Base-by-base conservation (phyloP, 352 stramenopile species). In the Pythium vanterpoolii region DNA sequence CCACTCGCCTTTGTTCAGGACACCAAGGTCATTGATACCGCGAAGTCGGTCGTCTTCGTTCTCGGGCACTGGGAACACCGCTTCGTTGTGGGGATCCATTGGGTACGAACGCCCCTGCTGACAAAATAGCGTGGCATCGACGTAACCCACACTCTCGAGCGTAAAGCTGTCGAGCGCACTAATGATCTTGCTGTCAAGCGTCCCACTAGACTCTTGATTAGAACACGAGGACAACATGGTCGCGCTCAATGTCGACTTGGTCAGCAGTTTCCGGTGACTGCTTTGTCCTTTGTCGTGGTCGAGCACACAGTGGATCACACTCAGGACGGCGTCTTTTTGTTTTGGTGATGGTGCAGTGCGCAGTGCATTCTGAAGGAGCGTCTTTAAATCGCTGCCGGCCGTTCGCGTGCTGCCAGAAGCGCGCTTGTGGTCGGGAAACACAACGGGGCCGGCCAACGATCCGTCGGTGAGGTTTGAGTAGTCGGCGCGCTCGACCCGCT, bases 401-500 rank as follows among this genome's bases (percentile, higher is more conserved):
- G 57, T 43, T 4, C 13, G 19, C 4, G n/a, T 10, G 26, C 40
- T 56, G 21, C 28, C 27, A 26, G 51, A 21, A 26, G n/a, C 16
- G 6, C 39, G 18, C 47, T 38, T 48, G 14, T 9, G 7, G 5
- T 16, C 11, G 47, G 39, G 47, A 9, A 44, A 18, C 7, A 64
- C 53, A 3, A 21, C 36, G 13, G 13, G 34, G 0, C 47, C 43
- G 1, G 40, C 33, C 11, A 60, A 36, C 3, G 50, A 39, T 0
- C 24, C 16, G 5, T 62, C 56, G 7, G 56, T 61, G n/a, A 77
- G 54, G 55, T 56, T 8, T 14, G 47, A 11, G 56, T 87, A 90
- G 51, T 86, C 71, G 18, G 73, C 76, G 16, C 68, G 54, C 33
- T 87, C 69, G 19, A 90, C 72, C 24, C 77, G 79, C 21, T 73